Evolutionary conservation across 31 red algal genomes (phyloP).

Genomic region (Porphyra umbilicalis): DNA sequence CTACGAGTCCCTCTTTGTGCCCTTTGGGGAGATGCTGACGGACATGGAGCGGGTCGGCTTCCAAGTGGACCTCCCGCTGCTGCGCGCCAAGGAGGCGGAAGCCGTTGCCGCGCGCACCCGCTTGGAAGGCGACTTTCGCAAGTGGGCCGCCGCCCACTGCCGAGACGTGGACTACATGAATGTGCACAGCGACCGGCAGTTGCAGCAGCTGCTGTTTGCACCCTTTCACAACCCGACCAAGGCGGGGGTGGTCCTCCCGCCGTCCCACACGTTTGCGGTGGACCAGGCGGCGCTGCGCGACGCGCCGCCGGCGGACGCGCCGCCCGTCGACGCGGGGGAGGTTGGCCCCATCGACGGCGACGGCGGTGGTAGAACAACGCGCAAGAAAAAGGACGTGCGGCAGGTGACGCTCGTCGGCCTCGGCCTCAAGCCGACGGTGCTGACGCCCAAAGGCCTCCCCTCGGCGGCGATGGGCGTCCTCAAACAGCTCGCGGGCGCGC

Average conservation of each 20-base stretch:
- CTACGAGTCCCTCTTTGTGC: slow-evolving; percentile 45
- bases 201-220: slow-evolving; percentile 66
- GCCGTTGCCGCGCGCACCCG: slow-evolving; percentile 31
- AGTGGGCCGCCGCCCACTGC: slow-evolving; percentile 46
- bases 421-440: neutral
- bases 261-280: slow-evolving; percentile 22
- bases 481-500: slow-evolving; percentile 33
- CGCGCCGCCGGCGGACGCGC: neutral
- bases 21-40: slow-evolving; percentile 70
- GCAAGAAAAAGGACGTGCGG: slow-evolving; percentile 43
- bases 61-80: slow-evolving; percentile 64
- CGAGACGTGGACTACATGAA: slow-evolving; percentile 79
- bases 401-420: neutral
- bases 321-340: neutral
- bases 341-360: neutral
- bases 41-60: slow-evolving; percentile 78
- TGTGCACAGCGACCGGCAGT: slow-evolving; percentile 65
- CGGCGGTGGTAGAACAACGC: neutral
- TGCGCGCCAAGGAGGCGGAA: slow-evolving; percentile 30
- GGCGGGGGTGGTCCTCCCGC: slow-evolving; percentile 4
- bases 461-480: neutral
- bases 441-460: neutral
- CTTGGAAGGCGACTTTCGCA: slow-evolving; percentile 50
- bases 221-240: slow-evolving; percentile 25
- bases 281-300: slow-evolving; percentile 11